A percentile compares a stretch with the other conserved stretches of the same genome.
These are phyloP conservation scores for Fragaria ananassa DNA, from an alignment of 306 rosid species.

Conservation along the genomic window DNA sequence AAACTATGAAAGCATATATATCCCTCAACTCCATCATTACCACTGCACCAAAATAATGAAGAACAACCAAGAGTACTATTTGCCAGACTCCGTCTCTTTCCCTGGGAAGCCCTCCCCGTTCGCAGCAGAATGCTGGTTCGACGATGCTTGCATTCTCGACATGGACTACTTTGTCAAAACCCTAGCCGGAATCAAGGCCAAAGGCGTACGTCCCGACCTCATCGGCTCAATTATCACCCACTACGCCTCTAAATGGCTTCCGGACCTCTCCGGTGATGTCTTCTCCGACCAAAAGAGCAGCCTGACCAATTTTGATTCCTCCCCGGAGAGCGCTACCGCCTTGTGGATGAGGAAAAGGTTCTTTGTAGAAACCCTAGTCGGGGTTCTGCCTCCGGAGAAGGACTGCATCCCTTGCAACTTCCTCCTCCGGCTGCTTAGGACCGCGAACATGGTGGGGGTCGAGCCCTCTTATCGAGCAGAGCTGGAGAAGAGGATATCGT, in stretches of 20 bases:
- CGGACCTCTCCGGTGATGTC: slow-evolving; percentile 53
- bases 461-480: slow-evolving; percentile 53
- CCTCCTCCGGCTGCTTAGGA: slow-evolving; percentile 73
- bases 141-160: slow-evolving; percentile 80
- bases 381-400: slow-evolving; percentile 80
- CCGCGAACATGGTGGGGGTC: slow-evolving; percentile 77
- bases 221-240: slow-evolving; percentile 82
- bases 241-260: slow-evolving; percentile 93
- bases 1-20: background rate
- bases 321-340: slow-evolving; percentile 57
- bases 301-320: slow-evolving; percentile 37
- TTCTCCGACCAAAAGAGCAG: slow-evolving; percentile 23
- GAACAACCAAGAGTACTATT: slow-evolving; percentile 26
- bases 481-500: slow-evolving; percentile 67
- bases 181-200: slow-evolving; percentile 67
- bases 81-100: slow-evolving; percentile 30
- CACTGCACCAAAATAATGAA: slow-evolving; percentile 19
- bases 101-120: slow-evolving; percentile 49
- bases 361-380: slow-evolving; percentile 82
- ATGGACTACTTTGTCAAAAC: slow-evolving; percentile 95
- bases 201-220: slow-evolving; percentile 75
- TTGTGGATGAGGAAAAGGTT: slow-evolving; percentile 81
- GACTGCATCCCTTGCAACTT: slow-evolving; percentile 86
- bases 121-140: slow-evolving; percentile 64
- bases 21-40: background rate